Conservation (phyloP, 2,329 filamentous ascomycete genomes). For the Colletotrichum sp. region DNA sequence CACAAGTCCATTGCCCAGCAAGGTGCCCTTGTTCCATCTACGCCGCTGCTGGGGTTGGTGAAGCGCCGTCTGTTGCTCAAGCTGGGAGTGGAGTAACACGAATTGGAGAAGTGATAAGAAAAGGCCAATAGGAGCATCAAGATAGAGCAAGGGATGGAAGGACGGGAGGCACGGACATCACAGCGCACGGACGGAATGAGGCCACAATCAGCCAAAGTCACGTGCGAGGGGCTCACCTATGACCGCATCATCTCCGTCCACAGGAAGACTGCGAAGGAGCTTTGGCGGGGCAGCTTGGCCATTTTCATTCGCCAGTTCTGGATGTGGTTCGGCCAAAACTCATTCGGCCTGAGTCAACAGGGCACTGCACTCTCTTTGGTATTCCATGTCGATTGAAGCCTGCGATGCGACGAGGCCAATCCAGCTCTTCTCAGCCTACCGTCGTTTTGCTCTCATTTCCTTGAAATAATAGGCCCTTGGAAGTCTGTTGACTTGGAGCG, state of each 20-base stretch:
- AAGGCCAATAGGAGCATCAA: background rate
- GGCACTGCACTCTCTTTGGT: background rate
- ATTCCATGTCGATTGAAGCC: background rate
- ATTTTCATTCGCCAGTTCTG: slow-evolving; percentile 13
- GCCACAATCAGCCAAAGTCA: background rate
- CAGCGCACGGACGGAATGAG: background rate
- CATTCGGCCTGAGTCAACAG: slow-evolving; percentile 19
- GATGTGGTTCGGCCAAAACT: background rate
- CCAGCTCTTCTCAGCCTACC: background rate
- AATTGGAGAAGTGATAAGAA: background rate
- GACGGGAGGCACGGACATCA: background rate
- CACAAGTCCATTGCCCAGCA: background rate
- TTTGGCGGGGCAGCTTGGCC: slow-evolving; percentile 5
- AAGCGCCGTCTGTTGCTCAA: background rate
- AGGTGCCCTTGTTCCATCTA: background rate
- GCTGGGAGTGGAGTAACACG: background rate
- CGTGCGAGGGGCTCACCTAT: background rate
- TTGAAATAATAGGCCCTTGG: background rate
- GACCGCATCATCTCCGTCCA: background rate
- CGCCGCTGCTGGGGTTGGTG: background rate
- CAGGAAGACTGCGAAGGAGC: background rate
- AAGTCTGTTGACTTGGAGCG: background rate
- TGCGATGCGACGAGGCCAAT: background rate
- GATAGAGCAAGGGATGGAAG: background rate
- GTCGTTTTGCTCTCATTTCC: background rate